Conservation (phyloP, 2,329 filamentous ascomycete genomes). For the Cercospora brassicicola region DNA sequence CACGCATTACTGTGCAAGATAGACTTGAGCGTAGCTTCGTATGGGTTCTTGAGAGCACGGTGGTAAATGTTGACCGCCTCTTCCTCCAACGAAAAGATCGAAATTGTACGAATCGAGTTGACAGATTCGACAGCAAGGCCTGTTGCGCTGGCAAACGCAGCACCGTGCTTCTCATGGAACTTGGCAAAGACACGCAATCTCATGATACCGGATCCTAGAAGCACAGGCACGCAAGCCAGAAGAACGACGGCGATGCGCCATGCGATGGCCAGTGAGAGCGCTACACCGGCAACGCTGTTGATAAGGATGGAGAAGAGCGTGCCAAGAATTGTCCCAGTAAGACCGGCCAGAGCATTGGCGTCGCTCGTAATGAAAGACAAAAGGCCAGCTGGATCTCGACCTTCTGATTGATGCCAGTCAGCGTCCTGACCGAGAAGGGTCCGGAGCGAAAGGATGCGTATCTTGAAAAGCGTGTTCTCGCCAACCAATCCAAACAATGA, state of each 20-base stretch:
- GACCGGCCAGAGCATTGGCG: constrained; percentile 63
- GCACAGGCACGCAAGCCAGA: constrained; percentile 62
- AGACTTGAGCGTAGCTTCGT: constrained; percentile 25
- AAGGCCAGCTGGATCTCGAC: constrained; percentile 61
- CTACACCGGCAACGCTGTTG: constrained; percentile 67
- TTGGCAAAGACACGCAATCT: constrained; percentile 62
- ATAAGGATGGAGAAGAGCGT: constrained; percentile 67
- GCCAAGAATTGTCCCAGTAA: constrained; percentile 70
- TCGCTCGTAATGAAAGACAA: constrained; percentile 70
- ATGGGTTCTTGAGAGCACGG: constrained; percentile 27
- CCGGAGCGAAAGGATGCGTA: constrained; percentile 64
- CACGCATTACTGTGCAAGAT: constrained; percentile 27
- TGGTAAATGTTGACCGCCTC: constrained; percentile 41
- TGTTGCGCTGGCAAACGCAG: constrained; percentile 53
- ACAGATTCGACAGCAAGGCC: constrained; percentile 51
- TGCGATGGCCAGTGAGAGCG: constrained; percentile 68
- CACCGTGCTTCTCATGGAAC: constrained; percentile 53
- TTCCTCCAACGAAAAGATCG: constrained; percentile 54
- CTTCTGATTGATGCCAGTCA: constrained; percentile 69
- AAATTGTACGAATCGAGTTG: constrained; percentile 53
- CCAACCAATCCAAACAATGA: constrained; percentile 59
- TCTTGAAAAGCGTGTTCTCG: constrained; percentile 64
- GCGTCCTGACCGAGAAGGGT: constrained; percentile 66
- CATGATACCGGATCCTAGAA: constrained; percentile 66
- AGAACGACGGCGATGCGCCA: constrained; percentile 77